Conservation (phyloP, 2,329 filamentous ascomycete genomes). For the Didymella pinodella region DNA sequence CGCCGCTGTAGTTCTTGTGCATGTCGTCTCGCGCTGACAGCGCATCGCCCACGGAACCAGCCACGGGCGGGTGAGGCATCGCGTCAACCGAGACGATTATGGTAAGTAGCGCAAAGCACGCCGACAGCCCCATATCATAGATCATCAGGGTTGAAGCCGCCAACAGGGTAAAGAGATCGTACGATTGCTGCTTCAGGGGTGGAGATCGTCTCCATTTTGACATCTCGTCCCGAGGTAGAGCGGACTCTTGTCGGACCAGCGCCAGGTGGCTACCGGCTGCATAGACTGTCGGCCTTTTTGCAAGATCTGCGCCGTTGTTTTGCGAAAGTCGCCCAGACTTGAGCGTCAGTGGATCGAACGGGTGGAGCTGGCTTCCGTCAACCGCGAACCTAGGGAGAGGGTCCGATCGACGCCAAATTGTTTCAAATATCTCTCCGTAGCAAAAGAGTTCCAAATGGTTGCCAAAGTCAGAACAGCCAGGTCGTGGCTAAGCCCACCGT, state of each 20-base stretch:
- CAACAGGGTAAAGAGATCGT: not conserved
- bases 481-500: conserved; percentile 1
- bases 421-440: not conserved
- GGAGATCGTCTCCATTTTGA: conserved; percentile 5
- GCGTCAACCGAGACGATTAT: conserved; percentile 1
- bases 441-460: not conserved
- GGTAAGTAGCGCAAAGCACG: not conserved
- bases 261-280: not conserved
- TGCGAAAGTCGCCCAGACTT: not conserved
- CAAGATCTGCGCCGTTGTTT: conserved; percentile 12
- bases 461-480: not conserved
- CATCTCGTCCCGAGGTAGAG: not conserved
- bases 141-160: not conserved
- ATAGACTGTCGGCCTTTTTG: conserved; percentile 2
- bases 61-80: conserved; percentile 5
- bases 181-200: conserved; percentile 1
- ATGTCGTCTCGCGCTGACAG: conserved; percentile 6
- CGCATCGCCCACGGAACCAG: not conserved
- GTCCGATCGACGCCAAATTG: not conserved
- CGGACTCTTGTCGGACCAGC: not conserved
- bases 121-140: conserved; percentile 3
- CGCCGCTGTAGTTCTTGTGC: conserved; percentile 11
- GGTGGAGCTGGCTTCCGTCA: conserved; percentile 1
- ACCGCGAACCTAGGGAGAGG: not conserved
- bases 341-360: conserved; percentile 7